A percentile compares a stretch with the other conserved stretches of the same genome.
Evolutionary conservation across 768 basidiomycete species (phyloP).

Genomic region (Leccinum boreale): DNA sequence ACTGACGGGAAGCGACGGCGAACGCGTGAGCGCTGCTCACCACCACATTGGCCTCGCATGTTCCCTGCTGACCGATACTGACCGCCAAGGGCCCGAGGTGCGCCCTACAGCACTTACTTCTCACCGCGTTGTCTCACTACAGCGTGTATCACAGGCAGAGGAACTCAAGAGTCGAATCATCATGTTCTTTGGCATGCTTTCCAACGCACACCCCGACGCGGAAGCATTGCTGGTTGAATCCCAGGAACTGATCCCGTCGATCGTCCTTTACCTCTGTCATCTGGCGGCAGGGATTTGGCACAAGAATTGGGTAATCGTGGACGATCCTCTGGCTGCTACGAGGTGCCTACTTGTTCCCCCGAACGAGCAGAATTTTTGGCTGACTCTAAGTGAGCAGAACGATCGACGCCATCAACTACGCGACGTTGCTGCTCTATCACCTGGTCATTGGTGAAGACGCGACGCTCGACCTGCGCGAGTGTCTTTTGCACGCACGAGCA

Average conservation of each 20-base stretch:
- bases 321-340: slow-evolving; percentile 30
- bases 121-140: not conserved
- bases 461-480: slow-evolving; percentile 50
- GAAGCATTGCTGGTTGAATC: slow-evolving; percentile 43
- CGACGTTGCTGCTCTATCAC: slow-evolving; percentile 59
- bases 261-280: slow-evolving; percentile 53
- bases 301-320: slow-evolving; percentile 45
- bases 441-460: slow-evolving; percentile 52
- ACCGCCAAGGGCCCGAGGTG: slow-evolving; percentile 42
- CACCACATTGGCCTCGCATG: slow-evolving; percentile 50
- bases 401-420: slow-evolving; percentile 48
- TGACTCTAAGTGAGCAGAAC: slow-evolving; percentile 36
- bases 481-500: slow-evolving; percentile 52
- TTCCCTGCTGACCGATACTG: slow-evolving; percentile 43
- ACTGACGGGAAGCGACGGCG: slow-evolving; percentile 13
- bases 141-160: slow-evolving; percentile 29
- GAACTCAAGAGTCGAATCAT: slow-evolving; percentile 37
- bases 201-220: slow-evolving; percentile 36
- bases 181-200: slow-evolving; percentile 38
- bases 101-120: not conserved
- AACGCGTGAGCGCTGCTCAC: slow-evolving; percentile 26
- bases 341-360: slow-evolving; percentile 15
- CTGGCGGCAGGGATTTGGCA: slow-evolving; percentile 64
- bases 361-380: not conserved
- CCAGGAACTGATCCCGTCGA: slow-evolving; percentile 57